Conservation (phyloP, 2,329 filamentous ascomycete genomes). For the Venturia carpophila region DNA sequence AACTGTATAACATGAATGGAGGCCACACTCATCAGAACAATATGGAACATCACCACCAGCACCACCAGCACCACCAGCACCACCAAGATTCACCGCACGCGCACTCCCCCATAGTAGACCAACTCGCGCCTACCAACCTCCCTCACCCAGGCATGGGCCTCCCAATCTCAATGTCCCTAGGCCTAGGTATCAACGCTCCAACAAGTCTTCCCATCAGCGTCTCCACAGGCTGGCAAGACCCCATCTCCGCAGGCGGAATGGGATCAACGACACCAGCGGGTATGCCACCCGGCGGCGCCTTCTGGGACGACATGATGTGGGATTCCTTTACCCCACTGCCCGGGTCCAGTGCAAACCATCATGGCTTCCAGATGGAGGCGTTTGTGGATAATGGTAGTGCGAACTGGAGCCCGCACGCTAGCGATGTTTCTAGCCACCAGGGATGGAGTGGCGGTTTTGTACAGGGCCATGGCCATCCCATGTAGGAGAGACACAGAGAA, state of each 20-base stretch:
- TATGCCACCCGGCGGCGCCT: slow-evolving; percentile 21
- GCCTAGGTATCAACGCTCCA: slow-evolving; percentile 21
- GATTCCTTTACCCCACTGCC: slow-evolving; percentile 24
- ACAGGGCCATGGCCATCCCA: not conserved
- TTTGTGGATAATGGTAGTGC: not conserved
- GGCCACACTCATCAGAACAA: too few species aligned
- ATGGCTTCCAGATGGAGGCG: slow-evolving; percentile 6
- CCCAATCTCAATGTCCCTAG: slow-evolving; percentile 6
- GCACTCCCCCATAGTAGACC: slow-evolving; percentile 18
- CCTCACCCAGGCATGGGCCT: slow-evolving; percentile 20
- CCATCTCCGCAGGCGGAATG: slow-evolving; percentile 26
- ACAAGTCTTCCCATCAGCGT: not conserved
- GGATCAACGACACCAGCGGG: slow-evolving; percentile 24
- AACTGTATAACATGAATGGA: slow-evolving; percentile 5
- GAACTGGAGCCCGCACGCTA: slow-evolving; percentile 8
- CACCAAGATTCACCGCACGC: not conserved
- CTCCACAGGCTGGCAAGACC: slow-evolving; percentile 21
- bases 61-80: not conserved
- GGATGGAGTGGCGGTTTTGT: not conserved
- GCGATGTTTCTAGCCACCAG: not conserved
- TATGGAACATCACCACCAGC: slow-evolving; percentile 1
- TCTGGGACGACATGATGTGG: slow-evolving; percentile 39
- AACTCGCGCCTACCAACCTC: not conserved
- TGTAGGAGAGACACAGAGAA: not conserved
- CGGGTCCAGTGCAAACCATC: not conserved